A percentile compares a stretch with the other conserved stretches of the same genome.
These are phyloP conservation scores for Spathaspora gorwiae DNA, from an alignment of 805 yeast species.

Conservation along the genomic window DNA sequence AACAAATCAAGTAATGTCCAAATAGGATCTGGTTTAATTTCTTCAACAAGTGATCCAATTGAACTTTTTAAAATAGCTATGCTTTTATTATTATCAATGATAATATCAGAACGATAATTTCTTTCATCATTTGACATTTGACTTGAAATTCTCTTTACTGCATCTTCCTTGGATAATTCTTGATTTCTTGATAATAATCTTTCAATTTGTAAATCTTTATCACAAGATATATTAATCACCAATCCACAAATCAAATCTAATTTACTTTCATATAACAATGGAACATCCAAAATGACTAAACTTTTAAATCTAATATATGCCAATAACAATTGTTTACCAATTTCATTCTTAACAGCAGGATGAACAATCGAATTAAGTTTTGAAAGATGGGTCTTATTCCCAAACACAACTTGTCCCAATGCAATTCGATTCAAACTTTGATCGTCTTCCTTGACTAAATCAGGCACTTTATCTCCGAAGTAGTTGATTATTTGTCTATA, in stretches of 20 bases:
- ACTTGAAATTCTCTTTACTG: slow-evolving; percentile 62
- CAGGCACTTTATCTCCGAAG: slow-evolving; percentile 53
- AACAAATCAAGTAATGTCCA: slow-evolving; percentile 19
- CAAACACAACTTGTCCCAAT: slow-evolving; percentile 76
- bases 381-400: slow-evolving; percentile 52
- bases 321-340: slow-evolving; percentile 49
- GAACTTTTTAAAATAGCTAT: slow-evolving; percentile 18
- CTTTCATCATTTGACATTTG: slow-evolving; percentile 70
- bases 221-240: slow-evolving; percentile 65
- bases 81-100: slow-evolving; percentile 55
- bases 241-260: slow-evolving; percentile 68
- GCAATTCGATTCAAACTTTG: slow-evolving; percentile 60
- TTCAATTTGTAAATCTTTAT: slow-evolving; percentile 50
- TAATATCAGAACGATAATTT: slow-evolving; percentile 54
- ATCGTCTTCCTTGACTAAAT: slow-evolving; percentile 40
- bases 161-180: slow-evolving; percentile 61
- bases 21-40: slow-evolving; percentile 21
- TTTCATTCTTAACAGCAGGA: slow-evolving; percentile 75
- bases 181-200: slow-evolving; percentile 67
- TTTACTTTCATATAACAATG: slow-evolving; percentile 78
- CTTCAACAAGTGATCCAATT: slow-evolving; percentile 19
- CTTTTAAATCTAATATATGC: slow-evolving; percentile 56
- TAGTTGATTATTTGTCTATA: slow-evolving; percentile 59
- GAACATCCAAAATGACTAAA: slow-evolving; percentile 81
- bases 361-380: slow-evolving; percentile 75